These are phyloP conservation scores for Serendipita vermifera DNA, from an alignment of 768 basidiomycete species.

Conservation along the genomic window DNA sequence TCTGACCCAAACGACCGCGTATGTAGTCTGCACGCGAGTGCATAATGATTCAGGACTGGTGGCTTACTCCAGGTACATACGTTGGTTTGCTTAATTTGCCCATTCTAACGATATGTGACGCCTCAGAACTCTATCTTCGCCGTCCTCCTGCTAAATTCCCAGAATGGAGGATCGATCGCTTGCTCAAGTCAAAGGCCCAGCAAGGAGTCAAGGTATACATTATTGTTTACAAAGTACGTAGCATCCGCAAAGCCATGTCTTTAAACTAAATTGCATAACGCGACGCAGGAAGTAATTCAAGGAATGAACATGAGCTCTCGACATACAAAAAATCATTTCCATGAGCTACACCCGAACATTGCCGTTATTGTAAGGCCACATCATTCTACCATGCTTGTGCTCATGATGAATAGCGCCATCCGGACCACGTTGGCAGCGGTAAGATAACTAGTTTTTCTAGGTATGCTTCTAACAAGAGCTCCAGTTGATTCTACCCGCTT, in stretches of 20 bases:
- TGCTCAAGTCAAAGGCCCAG: slow-evolving; percentile 78
- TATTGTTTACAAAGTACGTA: slow-evolving; percentile 81
- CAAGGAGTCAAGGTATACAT: slow-evolving; percentile 87
- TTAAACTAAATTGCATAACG: neutral
- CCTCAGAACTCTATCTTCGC: slow-evolving; percentile 70
- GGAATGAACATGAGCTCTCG: slow-evolving; percentile 81
- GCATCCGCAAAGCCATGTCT: neutral
- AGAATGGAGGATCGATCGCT: slow-evolving; percentile 77
- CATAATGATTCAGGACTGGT: slow-evolving; percentile 9
- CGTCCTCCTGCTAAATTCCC: slow-evolving; percentile 77
- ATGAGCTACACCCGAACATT: slow-evolving; percentile 77
- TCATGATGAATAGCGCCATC: slow-evolving; percentile 40
- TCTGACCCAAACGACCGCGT: too few relatives aligned
- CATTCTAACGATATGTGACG: neutral
- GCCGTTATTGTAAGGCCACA: slow-evolving; percentile 44
- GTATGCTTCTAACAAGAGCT: too few relatives aligned
- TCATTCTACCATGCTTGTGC: neutral
- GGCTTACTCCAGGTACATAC: slow-evolving; percentile 56
- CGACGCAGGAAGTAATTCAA: slow-evolving; percentile 43
- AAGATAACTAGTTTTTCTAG: too few relatives aligned
- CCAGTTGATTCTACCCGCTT: slow-evolving; percentile 43
- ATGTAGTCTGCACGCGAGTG: neutral
- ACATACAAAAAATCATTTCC: slow-evolving; percentile 78
- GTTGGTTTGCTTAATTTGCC: too few relatives aligned
- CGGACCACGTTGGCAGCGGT: slow-evolving; percentile 41